Conservation (phyloP, 2,329 filamentous ascomycete genomes). For the Claviceps paspali region DNA sequence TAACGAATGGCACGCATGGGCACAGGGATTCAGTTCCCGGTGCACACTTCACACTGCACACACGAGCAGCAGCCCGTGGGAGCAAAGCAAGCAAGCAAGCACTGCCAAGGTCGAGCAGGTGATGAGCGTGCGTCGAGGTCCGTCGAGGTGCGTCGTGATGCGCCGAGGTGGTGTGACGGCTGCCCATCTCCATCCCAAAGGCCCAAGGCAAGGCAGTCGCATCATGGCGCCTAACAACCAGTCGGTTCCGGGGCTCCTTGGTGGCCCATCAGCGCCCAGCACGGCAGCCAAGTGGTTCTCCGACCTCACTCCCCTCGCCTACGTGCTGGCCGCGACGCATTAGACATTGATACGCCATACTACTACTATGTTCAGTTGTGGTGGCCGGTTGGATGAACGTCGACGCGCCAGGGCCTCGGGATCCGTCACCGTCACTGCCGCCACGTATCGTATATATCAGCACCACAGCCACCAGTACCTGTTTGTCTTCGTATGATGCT, state of each 20-base stretch:
- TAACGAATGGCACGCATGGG: neutral
- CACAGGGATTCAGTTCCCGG: neutral
- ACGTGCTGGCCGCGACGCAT: too few species aligned
- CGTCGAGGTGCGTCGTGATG: neutral
- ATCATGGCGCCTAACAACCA: slow-evolving; percentile 3
- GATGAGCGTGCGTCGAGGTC: neutral
- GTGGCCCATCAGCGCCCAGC: too few species aligned
- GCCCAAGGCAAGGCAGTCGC: too few species aligned
- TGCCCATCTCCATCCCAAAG: slow-evolving; percentile 1
- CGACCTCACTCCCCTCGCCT: too few species aligned
- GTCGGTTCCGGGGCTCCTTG: neutral
- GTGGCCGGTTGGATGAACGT: neutral
- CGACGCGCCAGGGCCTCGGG: neutral
- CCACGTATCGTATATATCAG: neutral
- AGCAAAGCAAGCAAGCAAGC: neutral
- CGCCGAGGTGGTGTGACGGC: slow-evolving; percentile 4
- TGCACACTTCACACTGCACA: neutral
- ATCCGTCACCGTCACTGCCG: neutral
- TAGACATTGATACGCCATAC: too few species aligned
- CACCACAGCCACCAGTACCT: neutral
- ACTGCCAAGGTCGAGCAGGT: neutral
- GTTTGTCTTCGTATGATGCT: too few species aligned
- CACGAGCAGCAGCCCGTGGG: neutral
- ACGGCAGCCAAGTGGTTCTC: neutral
- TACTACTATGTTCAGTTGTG: too few species aligned